Conservation (phyloP, 2,329 filamentous ascomycete genomes). For the Colletotrichum tanaceti region DNA sequence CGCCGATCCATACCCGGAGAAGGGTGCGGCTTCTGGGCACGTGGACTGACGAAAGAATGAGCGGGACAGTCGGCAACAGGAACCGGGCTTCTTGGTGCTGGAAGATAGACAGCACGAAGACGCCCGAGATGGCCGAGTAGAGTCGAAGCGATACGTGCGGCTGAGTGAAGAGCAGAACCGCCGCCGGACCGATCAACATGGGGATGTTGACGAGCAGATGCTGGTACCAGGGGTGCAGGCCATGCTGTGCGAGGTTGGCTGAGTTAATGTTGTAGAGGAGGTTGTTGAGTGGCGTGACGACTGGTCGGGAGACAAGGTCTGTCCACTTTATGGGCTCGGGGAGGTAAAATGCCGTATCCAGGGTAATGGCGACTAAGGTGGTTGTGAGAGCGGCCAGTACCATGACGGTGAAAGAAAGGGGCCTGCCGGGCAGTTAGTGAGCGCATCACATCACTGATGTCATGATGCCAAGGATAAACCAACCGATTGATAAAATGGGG, state of each 20-base stretch:
- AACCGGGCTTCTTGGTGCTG: slow-evolving; percentile 86
- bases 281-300: slow-evolving; percentile 83
- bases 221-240: slow-evolving; percentile 82
- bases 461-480: slow-evolving; percentile 47
- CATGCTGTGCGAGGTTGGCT: slow-evolving; percentile 79
- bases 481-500: slow-evolving; percentile 87
- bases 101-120: slow-evolving; percentile 77
- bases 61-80: slow-evolving; percentile 77
- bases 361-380: slow-evolving; percentile 76
- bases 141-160: slow-evolving; percentile 71
- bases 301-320: slow-evolving; percentile 71
- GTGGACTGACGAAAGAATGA: slow-evolving; percentile 79
- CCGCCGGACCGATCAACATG: slow-evolving; percentile 77
- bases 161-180: slow-evolving; percentile 68
- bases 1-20: slow-evolving; percentile 65
- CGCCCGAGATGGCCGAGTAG: slow-evolving; percentile 79
- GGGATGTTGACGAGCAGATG: slow-evolving; percentile 78
- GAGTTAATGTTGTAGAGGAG: slow-evolving; percentile 78
- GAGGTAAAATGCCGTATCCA: slow-evolving; percentile 89
- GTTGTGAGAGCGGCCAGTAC: slow-evolving; percentile 74
- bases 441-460: not conserved
- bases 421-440: slow-evolving; percentile 54
- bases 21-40: slow-evolving; percentile 67
- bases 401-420: slow-evolving; percentile 71
- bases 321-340: slow-evolving; percentile 71